A percentile compares a stretch with the other conserved stretches of the same genome.
Evolutionary conservation across 345 rosid genomes (phyloP).

Genomic region (Aquilaria malaccensis): DNA sequence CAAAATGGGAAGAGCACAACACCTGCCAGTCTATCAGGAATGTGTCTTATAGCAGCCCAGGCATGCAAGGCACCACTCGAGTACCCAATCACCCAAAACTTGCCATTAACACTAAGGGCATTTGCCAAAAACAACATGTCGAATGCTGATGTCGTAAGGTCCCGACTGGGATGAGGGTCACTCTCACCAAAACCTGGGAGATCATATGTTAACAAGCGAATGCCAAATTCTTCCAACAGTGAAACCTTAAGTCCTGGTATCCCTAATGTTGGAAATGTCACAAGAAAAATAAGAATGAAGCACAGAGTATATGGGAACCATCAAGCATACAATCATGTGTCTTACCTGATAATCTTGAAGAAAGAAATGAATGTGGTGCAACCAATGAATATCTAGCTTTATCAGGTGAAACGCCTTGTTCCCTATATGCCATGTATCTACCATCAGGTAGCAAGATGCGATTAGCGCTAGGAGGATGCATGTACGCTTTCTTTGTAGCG

Average conservation of each 20-base stretch:
- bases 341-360: constrained; percentile 67
- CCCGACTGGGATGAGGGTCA: constrained; percentile 53
- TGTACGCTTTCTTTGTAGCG: constrained; percentile 31
- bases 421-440: constrained; percentile 56
- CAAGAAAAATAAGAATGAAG: constrained; percentile 10
- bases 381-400: constrained; percentile 52
- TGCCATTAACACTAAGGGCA: constrained; percentile 38
- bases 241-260: constrained; percentile 62
- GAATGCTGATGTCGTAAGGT: constrained; percentile 54
- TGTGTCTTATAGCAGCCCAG: constrained; percentile 68
- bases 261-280: constrained; percentile 21
- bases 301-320: neutral
- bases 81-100: constrained; percentile 69
- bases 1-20: neutral
- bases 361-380: constrained; percentile 58
- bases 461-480: constrained; percentile 58
- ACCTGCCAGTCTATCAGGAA: constrained; percentile 63
- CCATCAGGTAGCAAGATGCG: constrained; percentile 64
- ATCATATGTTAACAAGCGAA: constrained; percentile 56
- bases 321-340: neutral
- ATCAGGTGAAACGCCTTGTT: constrained; percentile 50
- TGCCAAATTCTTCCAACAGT: constrained; percentile 58
- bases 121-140: constrained; percentile 48
- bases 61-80: constrained; percentile 62
- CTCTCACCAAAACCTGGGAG: constrained; percentile 87